Evolutionary conservation across 148 eudicot species (phyloP).

Genomic region (Tetragonia tetragonoides): DNA sequence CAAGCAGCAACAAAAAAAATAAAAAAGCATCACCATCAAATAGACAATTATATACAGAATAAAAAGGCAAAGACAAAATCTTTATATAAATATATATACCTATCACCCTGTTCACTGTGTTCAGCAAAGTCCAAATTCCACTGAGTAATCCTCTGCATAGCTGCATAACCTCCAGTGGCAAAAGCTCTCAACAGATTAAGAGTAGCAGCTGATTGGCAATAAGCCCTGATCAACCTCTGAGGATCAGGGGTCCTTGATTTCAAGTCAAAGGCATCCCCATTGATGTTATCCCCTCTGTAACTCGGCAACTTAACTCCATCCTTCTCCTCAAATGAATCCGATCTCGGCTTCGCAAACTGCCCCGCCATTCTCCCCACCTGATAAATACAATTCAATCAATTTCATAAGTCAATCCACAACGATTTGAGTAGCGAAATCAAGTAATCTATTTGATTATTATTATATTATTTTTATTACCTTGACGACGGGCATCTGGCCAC

Average conservation of each 20-base stretch:
- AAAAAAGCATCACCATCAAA: not conserved
- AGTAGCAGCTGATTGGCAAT: slow-evolving; percentile 86
- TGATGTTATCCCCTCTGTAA: slow-evolving; percentile 67
- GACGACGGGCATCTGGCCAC: slow-evolving; percentile 64
- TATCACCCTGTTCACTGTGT: slow-evolving; percentile 86
- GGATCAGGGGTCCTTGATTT: slow-evolving; percentile 81
- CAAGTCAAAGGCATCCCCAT: slow-evolving; percentile 52
- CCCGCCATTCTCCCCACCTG: slow-evolving; percentile 98
- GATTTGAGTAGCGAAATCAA: too few relatives aligned
- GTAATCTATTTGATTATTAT: too few relatives aligned
- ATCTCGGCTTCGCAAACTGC: slow-evolving; percentile 82
- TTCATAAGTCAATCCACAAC: not conserved
- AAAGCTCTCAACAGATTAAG: slow-evolving; percentile 88
- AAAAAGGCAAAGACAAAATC: slow-evolving; percentile 14
- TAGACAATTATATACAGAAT: not conserved
- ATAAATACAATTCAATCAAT: not conserved
- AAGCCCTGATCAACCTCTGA: slow-evolving; percentile 89
- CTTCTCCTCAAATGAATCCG: slow-evolving; percentile 58
- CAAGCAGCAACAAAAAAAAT: not conserved
- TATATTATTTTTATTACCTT: slow-evolving; percentile 34
- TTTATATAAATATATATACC: slow-evolving; percentile 36
- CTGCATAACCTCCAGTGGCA: slow-evolving; percentile 93
- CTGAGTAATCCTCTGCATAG: slow-evolving; percentile 83
- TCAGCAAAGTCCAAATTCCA: slow-evolving; percentile 88
- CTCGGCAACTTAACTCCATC: slow-evolving; percentile 62